Evolutionary conservation across 2,329 filamentous ascomycete genomes (phyloP).

Genomic region (Aspergillus oerlinghausenensis): DNA sequence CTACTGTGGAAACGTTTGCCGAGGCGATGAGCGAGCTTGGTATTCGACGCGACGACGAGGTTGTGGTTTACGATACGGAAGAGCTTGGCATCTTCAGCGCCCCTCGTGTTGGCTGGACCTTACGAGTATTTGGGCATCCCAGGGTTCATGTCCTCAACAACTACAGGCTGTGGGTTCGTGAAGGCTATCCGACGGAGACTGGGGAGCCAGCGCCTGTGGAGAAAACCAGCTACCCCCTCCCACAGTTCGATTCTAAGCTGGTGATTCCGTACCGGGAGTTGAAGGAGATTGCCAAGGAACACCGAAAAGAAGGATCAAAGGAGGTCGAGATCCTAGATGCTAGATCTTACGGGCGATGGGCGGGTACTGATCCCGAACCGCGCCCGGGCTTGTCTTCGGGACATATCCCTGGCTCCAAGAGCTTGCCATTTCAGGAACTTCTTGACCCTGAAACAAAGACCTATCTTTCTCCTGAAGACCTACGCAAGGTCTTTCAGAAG

Average conservation of each 20-base stretch:
- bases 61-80: slow-evolving; percentile 90
- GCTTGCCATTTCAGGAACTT: slow-evolving; percentile 71
- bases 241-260: slow-evolving; percentile 58
- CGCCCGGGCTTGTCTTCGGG: slow-evolving; percentile 80
- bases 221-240: slow-evolving; percentile 43
- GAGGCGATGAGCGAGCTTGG: slow-evolving; percentile 84
- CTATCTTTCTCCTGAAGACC: slow-evolving; percentile 65
- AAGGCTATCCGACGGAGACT: slow-evolving; percentile 76
- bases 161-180: slow-evolving; percentile 86
- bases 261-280: slow-evolving; percentile 81
- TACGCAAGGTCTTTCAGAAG: slow-evolving; percentile 71
- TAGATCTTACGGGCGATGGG: slow-evolving; percentile 71
- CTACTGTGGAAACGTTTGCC: slow-evolving; percentile 73
- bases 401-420: slow-evolving; percentile 85
- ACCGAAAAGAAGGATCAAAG: slow-evolving; percentile 77
- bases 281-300: slow-evolving; percentile 67
- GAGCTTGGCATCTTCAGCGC: slow-evolving; percentile 93
- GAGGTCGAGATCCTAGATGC: slow-evolving; percentile 88
- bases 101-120: slow-evolving; percentile 88
- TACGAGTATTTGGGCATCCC: slow-evolving; percentile 82
- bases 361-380: slow-evolving; percentile 79
- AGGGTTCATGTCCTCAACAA: slow-evolving; percentile 92
- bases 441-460: slow-evolving; percentile 80
- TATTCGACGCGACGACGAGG: slow-evolving; percentile 77
- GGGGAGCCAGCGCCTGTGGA: slow-evolving; percentile 48